Percentiles rank a stretch among this genome's conserved stretches.
Conservation (phyloP, 805 yeast genomes). For the Kazachstania psychrophila region DNA sequence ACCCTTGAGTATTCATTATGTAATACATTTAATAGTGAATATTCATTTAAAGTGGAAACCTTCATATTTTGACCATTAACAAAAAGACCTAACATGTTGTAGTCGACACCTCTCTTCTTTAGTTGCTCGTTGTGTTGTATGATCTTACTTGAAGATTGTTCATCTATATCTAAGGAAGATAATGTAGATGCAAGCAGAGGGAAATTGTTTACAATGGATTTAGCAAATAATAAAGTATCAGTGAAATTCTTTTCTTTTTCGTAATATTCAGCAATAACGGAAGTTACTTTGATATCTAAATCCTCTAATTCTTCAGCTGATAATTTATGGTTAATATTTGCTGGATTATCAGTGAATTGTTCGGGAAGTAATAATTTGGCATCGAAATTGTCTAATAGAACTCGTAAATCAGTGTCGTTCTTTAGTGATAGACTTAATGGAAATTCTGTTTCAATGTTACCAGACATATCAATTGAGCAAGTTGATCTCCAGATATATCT, state of each 20-base stretch:
- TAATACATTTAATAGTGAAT: conserved; percentile 16
- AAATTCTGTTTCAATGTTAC: conserved; percentile 11
- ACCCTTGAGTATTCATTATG: conserved; percentile 15
- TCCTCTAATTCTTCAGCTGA: conserved; percentile 20
- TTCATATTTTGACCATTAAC: conserved; percentile 27
- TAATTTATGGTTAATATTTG: conserved; percentile 18
- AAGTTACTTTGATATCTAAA: conserved; percentile 62
- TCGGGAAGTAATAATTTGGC: conserved; percentile 8
- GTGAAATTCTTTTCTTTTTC: conserved; percentile 27
- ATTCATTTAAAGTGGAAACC: conserved; percentile 16
- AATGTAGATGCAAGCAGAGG: conserved; percentile 26
- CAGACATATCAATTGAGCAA: conserved; percentile 13
- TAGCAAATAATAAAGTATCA: conserved; percentile 28
- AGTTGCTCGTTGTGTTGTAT: conserved; percentile 10
- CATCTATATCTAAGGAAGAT: conserved; percentile 5
- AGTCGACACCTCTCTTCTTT: conserved; percentile 22
- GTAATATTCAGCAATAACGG: conserved; percentile 38
- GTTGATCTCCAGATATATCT: conserved; percentile 70
- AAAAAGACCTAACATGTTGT: conserved; percentile 25
- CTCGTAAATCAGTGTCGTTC: conserved; percentile 25
- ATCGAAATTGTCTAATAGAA: conserved; percentile 32
- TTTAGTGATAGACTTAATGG: conserved; percentile 23
- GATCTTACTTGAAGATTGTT: conserved; percentile 6
- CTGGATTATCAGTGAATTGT: conserved; percentile 40
- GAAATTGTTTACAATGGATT: conserved; percentile 34